Evolutionary conservation across 2,329 filamentous ascomycete genomes (phyloP), one percentile per base, ranked within the genome.

Genomic region (Diaporthe ilicicola): DNA sequence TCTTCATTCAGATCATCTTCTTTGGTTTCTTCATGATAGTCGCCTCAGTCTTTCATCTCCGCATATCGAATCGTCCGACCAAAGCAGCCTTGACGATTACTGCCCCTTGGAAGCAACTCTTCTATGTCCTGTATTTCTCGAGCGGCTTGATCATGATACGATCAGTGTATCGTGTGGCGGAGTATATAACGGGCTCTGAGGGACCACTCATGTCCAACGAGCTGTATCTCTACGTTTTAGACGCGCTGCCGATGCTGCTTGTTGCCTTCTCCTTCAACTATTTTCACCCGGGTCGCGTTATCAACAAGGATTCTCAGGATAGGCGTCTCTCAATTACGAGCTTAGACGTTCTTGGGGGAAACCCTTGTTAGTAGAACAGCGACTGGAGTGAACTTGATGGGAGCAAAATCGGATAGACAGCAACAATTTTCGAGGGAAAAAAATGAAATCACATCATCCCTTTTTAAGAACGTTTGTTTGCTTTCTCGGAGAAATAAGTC

Each of bases 1-100:
- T 67, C 64, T 34, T 50, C 29, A 67, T 67, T 13, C 64, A 67
- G 24, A 67, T 67, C 22, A 17, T 67, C 50, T 67, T 67, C 64
- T 67, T 67, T 6, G 64, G 64, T 3, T 67, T 67, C 15, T 67
- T 67, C 50, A 67, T 67, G 64, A 44, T 67, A 1, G 65, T 56
- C 17, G 19, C 51, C 15, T 39, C 59, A 4, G 65, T 67, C 19
- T 67, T 67, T 5, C 65, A 67, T 27, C 50, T 37, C n/a, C 65
- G 65, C 27, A 67, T 67, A 2, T 53, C 37, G 4, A 32, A 37
- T 9, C 32, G 19, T 32, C 65, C 65, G 17, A 67, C 51, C 27
- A 27, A 15, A 12, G 48, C 15, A 1, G 51, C 32, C 13, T 5
- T 67, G 39, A n/a, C n/a, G 32, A 44, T 67, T 44, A 32, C n/a